These are phyloP conservation scores for Ogataea naganishii DNA, from an alignment of 805 yeast genomes.

Conservation along the genomic window DNA sequence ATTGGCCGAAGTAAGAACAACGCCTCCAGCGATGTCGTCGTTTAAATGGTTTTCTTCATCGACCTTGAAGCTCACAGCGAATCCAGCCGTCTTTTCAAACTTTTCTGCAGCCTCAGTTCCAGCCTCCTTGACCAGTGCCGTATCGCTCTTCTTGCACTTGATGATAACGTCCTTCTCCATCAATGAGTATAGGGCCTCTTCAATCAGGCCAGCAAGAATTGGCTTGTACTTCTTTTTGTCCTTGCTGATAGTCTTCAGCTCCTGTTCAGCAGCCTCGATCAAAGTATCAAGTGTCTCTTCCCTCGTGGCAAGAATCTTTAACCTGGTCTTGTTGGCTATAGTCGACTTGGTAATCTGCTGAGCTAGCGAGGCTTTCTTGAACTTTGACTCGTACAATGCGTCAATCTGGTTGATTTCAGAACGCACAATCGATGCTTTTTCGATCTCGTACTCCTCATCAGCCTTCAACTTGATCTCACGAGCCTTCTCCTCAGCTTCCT, in stretches of 20 bases:
- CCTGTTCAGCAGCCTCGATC: slow-evolving; percentile 57
- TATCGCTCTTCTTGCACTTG: slow-evolving; percentile 61
- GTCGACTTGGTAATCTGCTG: slow-evolving; percentile 96
- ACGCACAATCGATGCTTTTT: slow-evolving; percentile 91
- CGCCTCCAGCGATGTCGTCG: slow-evolving; percentile 78
- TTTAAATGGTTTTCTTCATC: slow-evolving; percentile 51
- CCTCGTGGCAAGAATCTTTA: slow-evolving; percentile 79
- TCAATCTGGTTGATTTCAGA: slow-evolving; percentile 88
- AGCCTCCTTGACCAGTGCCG: slow-evolving; percentile 51
- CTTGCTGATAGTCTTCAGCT: slow-evolving; percentile 50
- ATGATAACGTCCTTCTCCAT: slow-evolving; percentile 63
- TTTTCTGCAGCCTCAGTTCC: slow-evolving; percentile 50
- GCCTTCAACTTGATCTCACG: slow-evolving; percentile 93
- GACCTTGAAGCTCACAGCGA: slow-evolving; percentile 44
- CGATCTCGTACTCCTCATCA: slow-evolving; percentile 97
- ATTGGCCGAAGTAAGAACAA: slow-evolving; percentile 52
- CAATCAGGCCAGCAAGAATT: slow-evolving; percentile 67
- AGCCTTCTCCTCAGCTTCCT: slow-evolving; percentile 98
- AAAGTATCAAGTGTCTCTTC: slow-evolving; percentile 71
- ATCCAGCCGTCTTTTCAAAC: slow-evolving; percentile 56
- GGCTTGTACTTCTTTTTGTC: slow-evolving; percentile 55
- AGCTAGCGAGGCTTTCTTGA: slow-evolving; percentile 85
- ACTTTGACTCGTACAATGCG: slow-evolving; percentile 64
- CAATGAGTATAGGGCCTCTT: slow-evolving; percentile 65
- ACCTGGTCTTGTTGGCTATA: slow-evolving; percentile 89